A percentile compares a stretch with the other conserved stretches of the same genome.
These are phyloP conservation scores for Fusarium pseudonygamai DNA, from an alignment of 2,329 filamentous ascomycete genomes.

Conservation along the genomic window DNA sequence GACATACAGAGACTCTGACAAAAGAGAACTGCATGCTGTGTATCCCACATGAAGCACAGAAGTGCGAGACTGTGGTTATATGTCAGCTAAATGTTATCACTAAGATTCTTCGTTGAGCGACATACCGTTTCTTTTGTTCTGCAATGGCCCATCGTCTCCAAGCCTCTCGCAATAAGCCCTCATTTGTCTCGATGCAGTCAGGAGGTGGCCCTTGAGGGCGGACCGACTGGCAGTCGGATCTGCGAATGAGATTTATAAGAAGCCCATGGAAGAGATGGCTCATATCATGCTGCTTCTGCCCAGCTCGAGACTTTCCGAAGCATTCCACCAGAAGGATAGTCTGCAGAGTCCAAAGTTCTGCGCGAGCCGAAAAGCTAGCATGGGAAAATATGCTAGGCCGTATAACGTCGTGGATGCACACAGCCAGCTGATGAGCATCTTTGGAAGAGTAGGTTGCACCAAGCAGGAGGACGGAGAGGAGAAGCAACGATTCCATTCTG, in stretches of 20 bases:
- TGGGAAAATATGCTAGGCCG: not conserved
- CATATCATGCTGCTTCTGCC: conserved; percentile 71
- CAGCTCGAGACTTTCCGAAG: conserved; percentile 70
- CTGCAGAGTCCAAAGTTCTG: conserved; percentile 69
- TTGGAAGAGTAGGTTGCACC: not conserved
- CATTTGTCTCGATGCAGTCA: not conserved
- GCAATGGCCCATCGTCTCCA: conserved; percentile 5
- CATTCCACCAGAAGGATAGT: conserved; percentile 71
- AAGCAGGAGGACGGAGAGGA: not conserved
- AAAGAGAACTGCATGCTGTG: conserved; percentile 70
- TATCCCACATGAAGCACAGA: conserved; percentile 74
- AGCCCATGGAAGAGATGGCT: conserved; percentile 62
- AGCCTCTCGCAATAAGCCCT: not conserved
- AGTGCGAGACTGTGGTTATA: conserved; percentile 53
- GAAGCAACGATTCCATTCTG: not conserved
- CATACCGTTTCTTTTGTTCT: conserved; percentile 4
- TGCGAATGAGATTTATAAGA: conserved; percentile 51
- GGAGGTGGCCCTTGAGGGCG: not conserved
- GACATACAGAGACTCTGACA: conserved; percentile 75
- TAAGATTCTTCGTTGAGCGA: rapidly evolving
- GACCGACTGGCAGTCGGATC: conserved; percentile 45
- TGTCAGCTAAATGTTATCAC: not conserved
- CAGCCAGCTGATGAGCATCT: not conserved
- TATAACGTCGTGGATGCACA: conserved; percentile 2
- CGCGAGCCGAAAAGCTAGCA: conserved; percentile 62